Evolutionary conservation across 2,329 filamentous ascomycete genomes (phyloP).

Genomic region (Trichoderma sp.): DNA sequence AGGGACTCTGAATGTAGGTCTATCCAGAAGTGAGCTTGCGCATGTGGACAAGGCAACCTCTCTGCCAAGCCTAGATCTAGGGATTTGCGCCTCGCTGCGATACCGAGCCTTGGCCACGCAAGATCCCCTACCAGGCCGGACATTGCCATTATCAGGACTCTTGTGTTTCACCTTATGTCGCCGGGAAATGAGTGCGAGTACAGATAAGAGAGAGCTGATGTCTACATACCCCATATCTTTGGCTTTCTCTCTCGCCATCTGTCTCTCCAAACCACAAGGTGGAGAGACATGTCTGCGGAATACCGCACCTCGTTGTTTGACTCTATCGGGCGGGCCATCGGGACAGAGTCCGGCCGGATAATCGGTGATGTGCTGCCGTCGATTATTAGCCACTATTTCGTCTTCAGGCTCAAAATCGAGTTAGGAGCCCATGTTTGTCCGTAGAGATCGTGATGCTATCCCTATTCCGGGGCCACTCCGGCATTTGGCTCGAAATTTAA

Average conservation of each 20-base stretch:
- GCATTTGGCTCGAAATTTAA: conserved; percentile 8
- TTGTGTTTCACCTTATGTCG: neutral
- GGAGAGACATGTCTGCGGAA: neutral
- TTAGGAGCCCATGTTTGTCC: neutral
- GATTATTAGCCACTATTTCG: neutral
- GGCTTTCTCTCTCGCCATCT: neutral
- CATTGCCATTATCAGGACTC: neutral
- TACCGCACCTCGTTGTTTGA: neutral
- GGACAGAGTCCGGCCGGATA: conserved; percentile 3
- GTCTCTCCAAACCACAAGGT: neutral
- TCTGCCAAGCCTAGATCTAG: conserved; percentile 4
- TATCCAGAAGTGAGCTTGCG: neutral
- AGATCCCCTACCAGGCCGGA: neutral
- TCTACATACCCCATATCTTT: neutral
- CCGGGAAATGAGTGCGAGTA: neutral
- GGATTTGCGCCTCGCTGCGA: neutral
- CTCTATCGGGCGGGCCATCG: conserved; percentile 6
- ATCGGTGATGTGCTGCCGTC: neutral
- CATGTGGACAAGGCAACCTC: neutral
- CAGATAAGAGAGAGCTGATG: neutral
- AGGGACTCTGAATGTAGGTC: neutral
- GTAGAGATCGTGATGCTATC: conserved; percentile 14
- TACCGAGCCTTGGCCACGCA: neutral
- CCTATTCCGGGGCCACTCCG: conserved; percentile 6
- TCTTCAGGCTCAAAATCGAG: neutral